phyloP scores from a whole-genome alignment of 257 asterid species.

The Solanum bulbocastanum region DNA sequence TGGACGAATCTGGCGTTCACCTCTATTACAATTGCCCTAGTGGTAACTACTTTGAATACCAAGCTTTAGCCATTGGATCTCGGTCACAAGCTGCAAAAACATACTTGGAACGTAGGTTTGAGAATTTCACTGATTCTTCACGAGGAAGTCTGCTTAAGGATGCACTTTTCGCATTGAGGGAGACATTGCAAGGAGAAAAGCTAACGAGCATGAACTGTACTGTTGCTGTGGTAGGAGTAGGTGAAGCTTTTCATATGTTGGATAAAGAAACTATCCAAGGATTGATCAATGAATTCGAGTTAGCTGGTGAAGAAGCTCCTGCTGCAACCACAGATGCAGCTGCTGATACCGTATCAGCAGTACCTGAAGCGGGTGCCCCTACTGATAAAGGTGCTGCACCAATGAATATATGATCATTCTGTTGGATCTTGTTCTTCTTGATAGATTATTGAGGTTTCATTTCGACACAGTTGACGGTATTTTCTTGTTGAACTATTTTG shows the following conservation, averaged over 20 bases:
- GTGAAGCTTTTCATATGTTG: conserved; percentile 64
- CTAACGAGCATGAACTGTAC: conserved; percentile 78
- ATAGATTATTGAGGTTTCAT: neutral
- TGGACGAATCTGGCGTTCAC: conserved; percentile 97
- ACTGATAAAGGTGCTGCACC: conserved; percentile 54
- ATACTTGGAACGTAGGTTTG: conserved; percentile 75
- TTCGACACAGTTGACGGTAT: neutral
- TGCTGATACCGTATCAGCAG: conserved; percentile 19
- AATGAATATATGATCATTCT: conserved; percentile 51
- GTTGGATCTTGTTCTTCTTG: neutral
- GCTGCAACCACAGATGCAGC: conserved; percentile 33
- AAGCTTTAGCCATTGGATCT: conserved; percentile 96
- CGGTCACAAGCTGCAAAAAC: conserved; percentile 99
- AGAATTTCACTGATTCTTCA: conserved; percentile 53
- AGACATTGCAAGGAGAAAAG: conserved; percentile 90
- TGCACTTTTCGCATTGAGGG: conserved; percentile 85
- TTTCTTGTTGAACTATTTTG: neutral
- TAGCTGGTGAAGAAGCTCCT: conserved; percentile 62
- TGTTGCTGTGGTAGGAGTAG: conserved; percentile 58
- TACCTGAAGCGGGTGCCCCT: conserved; percentile 22
- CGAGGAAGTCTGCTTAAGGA: conserved; percentile 74
- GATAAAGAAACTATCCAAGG: conserved; percentile 62
- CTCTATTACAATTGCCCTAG: conserved; percentile 94
- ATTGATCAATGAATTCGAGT: conserved; percentile 66
- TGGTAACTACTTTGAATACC: conserved; percentile 91